These are phyloP conservation scores for Colletotrichum sp. DNA, from an alignment of 2,329 filamentous ascomycete species.

Conservation along the genomic window DNA sequence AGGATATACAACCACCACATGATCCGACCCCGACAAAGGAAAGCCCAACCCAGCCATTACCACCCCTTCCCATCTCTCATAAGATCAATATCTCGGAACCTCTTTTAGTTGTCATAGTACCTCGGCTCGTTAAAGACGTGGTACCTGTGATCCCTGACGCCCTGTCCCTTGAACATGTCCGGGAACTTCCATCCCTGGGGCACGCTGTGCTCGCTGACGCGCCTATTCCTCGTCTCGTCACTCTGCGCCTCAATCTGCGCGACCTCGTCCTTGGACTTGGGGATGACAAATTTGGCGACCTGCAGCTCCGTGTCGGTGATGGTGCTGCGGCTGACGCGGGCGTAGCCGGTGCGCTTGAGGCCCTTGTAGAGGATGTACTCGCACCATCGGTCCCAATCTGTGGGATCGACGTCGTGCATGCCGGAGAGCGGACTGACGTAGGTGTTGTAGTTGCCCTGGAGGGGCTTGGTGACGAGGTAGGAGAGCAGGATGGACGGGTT, in stretches of 20 bases:
- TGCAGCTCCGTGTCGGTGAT: slow-evolving; percentile 98
- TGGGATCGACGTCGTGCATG: slow-evolving; percentile 93
- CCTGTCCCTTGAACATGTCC: slow-evolving; percentile 79
- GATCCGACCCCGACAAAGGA: not conserved
- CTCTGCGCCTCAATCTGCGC: slow-evolving; percentile 42
- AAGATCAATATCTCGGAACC: not conserved
- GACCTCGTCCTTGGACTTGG: slow-evolving; percentile 66
- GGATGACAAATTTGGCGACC: slow-evolving; percentile 93
- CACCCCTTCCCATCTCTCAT: not conserved
- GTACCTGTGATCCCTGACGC: slow-evolving; percentile 88
- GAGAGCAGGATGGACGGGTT: slow-evolving; percentile 86
- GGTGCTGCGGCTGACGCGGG: slow-evolving; percentile 83
- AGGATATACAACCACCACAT: not conserved
- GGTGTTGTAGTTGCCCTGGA: slow-evolving; percentile 94
- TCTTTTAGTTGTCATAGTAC: slow-evolving; percentile 60
- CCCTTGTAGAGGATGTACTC: slow-evolving; percentile 98
- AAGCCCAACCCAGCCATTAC: not conserved
- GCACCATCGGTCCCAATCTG: slow-evolving; percentile 97
- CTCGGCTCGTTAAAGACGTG: slow-evolving; percentile 94
- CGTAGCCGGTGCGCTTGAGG: slow-evolving; percentile 85
- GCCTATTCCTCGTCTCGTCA: slow-evolving; percentile 60
- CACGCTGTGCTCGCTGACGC: slow-evolving; percentile 74
- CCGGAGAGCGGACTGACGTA: slow-evolving; percentile 87
- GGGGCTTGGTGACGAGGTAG: slow-evolving; percentile 90
- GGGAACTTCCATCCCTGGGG: slow-evolving; percentile 84